Conservation (phyloP, 108 stramenopile genomes). For the Seminavis robusta region DNA sequence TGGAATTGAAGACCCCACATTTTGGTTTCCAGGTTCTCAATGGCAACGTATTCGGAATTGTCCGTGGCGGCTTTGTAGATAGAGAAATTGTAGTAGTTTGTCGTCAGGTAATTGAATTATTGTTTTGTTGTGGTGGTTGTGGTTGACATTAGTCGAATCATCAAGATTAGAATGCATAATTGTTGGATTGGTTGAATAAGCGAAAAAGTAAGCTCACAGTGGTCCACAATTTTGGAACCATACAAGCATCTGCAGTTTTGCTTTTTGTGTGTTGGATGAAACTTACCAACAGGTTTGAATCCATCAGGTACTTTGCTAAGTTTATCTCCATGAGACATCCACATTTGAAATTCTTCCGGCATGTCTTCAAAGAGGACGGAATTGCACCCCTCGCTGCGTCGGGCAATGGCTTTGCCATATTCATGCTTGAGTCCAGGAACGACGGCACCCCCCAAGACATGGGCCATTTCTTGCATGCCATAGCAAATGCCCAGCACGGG, state of each 20-base stretch:
- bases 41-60: constrained; percentile 92
- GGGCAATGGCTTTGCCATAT: constrained; percentile 92
- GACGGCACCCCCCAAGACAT: constrained; percentile 90
- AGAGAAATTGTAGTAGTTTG: too few relatives aligned
- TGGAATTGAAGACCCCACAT: constrained; percentile 99
- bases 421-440: constrained; percentile 89
- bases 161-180: too few relatives aligned
- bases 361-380: constrained; percentile 74
- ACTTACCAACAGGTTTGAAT: constrained; percentile 84
- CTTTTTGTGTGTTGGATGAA: not conserved
- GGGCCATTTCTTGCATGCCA: constrained; percentile 92
- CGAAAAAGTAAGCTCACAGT: too few relatives aligned
- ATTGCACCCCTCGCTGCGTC: constrained; percentile 58
- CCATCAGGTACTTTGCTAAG: constrained; percentile 83
- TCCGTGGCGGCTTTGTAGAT: constrained; percentile 47
- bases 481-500: constrained; percentile 98
- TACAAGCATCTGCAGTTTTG: too few relatives aligned
- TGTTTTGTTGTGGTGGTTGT: too few relatives aligned
- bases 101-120: too few relatives aligned
- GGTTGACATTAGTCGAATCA: too few relatives aligned
- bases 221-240: too few relatives aligned
- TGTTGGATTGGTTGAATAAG: too few relatives aligned
- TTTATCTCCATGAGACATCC: constrained; percentile 99
- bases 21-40: constrained; percentile 71
- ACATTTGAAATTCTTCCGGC: constrained; percentile 85